These are phyloP conservation scores for Colletotrichum sp. DNA, from an alignment of 2,329 filamentous ascomycete species.

Conservation along the genomic window DNA sequence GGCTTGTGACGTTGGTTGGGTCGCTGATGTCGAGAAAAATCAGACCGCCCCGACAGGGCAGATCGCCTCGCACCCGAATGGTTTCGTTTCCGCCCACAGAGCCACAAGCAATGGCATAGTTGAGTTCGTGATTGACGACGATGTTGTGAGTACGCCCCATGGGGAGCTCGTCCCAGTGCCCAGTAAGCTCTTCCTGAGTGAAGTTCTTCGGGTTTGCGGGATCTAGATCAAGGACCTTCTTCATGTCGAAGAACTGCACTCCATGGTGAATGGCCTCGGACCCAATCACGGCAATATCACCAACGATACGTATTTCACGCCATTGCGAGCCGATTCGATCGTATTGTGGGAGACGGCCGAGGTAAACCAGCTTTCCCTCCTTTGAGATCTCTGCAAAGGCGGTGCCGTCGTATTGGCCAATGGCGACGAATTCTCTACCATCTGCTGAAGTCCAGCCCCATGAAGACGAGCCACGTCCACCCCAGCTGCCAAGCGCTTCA, in stretches of 20 bases:
- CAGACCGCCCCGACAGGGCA: conserved; percentile 54
- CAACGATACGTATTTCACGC: conserved; percentile 55
- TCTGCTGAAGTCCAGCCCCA: conserved; percentile 60
- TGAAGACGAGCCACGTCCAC: conserved; percentile 41
- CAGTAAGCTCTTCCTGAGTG: conserved; percentile 45
- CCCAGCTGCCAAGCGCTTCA: conserved; percentile 36
- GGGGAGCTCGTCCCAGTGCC: conserved; percentile 45
- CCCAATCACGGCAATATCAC: conserved; percentile 42
- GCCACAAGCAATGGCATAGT: conserved; percentile 49
- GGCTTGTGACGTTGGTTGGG: conserved; percentile 54
- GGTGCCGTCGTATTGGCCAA: conserved; percentile 59
- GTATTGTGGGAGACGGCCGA: conserved; percentile 57
- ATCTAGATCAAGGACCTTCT: conserved; percentile 56
- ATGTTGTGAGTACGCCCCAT: conserved; percentile 50
- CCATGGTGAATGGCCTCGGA: conserved; percentile 54
- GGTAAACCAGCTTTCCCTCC: conserved; percentile 55
- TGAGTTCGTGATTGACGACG: conserved; percentile 51
- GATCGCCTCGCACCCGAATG: conserved; percentile 18
- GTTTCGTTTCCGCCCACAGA: conserved; percentile 37
- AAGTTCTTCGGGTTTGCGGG: conserved; percentile 47
- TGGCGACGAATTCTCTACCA: conserved; percentile 59
- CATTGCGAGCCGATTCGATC: conserved; percentile 50
- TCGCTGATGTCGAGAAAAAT: conserved; percentile 65
- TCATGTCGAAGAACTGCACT: conserved; percentile 69
- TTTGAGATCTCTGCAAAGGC: conserved; percentile 58